These are phyloP conservation scores for Blastocystis hominis DNA, from an alignment of 352 stramenopile genomes.

Conservation along the genomic window DNA sequence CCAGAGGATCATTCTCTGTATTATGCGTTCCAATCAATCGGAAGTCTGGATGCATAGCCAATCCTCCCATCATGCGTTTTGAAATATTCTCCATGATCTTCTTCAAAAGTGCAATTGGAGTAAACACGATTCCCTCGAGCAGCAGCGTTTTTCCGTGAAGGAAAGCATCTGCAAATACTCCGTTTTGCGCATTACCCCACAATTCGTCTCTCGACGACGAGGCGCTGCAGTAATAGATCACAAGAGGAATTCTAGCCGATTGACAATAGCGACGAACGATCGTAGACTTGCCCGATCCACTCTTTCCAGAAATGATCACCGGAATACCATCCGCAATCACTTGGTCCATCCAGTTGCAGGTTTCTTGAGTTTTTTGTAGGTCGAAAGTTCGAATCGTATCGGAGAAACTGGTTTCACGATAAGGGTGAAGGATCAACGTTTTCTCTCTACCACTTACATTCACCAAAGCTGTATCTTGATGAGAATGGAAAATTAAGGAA, in stretches of 20 bases:
- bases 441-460: not conserved
- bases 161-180: constrained; percentile 43
- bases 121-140: constrained; percentile 29
- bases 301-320: not conserved
- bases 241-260: not conserved
- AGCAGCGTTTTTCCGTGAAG: constrained; percentile 16
- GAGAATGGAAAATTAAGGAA: constrained; percentile 3
- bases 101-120: not conserved
- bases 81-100: not conserved
- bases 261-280: constrained; percentile 13
- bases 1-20: not conserved
- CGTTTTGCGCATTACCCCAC: not conserved
- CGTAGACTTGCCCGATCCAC: constrained; percentile 19
- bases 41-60: constrained; percentile 29
- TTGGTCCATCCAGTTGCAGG: not conserved
- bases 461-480: not conserved
- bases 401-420: not conserved
- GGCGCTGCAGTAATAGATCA: not conserved
- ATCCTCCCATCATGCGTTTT: not conserved
- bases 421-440: too few relatives aligned
- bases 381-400: not conserved
- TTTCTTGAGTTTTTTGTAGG: not conserved
- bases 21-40: constrained; percentile 47
- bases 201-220: not conserved
- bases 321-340: constrained; percentile 1